Conservation (phyloP, 345 rosid species). For the Gossypium bickii region DNA sequence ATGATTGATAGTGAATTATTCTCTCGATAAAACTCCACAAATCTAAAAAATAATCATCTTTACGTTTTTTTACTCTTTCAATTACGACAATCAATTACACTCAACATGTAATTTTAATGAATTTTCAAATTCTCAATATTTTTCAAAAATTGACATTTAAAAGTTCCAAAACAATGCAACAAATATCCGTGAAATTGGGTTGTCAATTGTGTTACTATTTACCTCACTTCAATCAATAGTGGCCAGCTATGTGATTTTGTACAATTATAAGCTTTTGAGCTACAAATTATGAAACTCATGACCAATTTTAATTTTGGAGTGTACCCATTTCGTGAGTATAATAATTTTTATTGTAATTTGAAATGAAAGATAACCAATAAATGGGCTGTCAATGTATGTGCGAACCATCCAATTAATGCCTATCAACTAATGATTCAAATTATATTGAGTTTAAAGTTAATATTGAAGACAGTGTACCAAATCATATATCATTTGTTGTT, state of each 20-base stretch:
- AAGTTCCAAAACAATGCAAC: neutral
- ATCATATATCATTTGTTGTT: no score
- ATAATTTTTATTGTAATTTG: neutral
- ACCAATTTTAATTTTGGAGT: conserved; percentile 5
- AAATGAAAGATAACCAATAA: conserved; percentile 5
- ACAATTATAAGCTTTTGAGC: neutral
- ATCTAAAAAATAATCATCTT: no score
- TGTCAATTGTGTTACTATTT: neutral
- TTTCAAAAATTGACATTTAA: neutral
- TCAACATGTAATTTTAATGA: no score
- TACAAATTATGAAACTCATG: conserved; percentile 21
- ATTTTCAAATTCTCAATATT: no score
- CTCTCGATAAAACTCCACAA: no score
- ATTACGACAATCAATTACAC: no score
- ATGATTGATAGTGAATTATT: no score
- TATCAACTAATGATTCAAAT: no score
- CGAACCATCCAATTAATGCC: neutral
- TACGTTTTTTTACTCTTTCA: no score
- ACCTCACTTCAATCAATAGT: neutral
- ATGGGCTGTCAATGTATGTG: neutral
- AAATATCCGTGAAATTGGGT: neutral
- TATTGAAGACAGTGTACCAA: no score
- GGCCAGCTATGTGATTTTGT: neutral
- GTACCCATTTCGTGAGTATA: conserved; percentile 12
- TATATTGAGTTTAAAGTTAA: no score